These are phyloP conservation scores for Colletotrichum scovillei DNA, from an alignment of 2,329 filamentous ascomycete species.

Conservation along the genomic window DNA sequence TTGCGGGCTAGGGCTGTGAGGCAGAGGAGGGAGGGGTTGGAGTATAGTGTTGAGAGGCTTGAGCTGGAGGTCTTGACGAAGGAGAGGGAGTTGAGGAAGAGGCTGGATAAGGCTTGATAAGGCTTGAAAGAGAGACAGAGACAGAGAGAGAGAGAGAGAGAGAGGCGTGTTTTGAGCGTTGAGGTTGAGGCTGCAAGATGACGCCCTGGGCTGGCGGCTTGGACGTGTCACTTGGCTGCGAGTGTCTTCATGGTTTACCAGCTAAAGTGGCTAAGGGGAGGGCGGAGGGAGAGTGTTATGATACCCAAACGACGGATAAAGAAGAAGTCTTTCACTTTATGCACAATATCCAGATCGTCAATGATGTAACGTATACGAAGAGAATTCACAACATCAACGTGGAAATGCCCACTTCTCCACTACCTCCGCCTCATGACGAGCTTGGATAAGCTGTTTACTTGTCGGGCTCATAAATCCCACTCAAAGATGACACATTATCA, in stretches of 20 bases:
- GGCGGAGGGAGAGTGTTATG: constrained; percentile 1
- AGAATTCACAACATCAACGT: too few species aligned
- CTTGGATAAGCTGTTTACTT: too few species aligned
- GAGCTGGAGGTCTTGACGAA: constrained; percentile 88
- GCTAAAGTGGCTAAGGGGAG: too few species aligned
- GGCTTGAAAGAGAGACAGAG: too few species aligned
- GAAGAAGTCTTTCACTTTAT: background rate
- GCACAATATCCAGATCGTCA: background rate
- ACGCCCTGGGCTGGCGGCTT: too few species aligned
- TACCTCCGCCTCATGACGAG: too few species aligned
- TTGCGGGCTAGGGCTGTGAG: constrained; percentile 70
- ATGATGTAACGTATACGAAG: background rate
- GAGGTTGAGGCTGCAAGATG: background rate
- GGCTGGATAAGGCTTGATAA: constrained; percentile 52
- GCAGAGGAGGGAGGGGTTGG: constrained; percentile 86
- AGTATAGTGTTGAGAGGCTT: constrained; percentile 87
- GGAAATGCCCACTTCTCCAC: too few species aligned
- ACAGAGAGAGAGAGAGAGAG: background rate
- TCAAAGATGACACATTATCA: background rate
- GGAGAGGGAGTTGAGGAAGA: constrained; percentile 68
- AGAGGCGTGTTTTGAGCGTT: background rate
- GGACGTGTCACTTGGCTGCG: background rate
- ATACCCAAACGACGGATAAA: constrained; percentile 15
- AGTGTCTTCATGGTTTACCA: background rate
- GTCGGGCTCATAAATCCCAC: too few species aligned